phyloP scores from a whole-genome alignment of 495 filamentous ascomycete species.

The Tetracladium marchalianum region DNA sequence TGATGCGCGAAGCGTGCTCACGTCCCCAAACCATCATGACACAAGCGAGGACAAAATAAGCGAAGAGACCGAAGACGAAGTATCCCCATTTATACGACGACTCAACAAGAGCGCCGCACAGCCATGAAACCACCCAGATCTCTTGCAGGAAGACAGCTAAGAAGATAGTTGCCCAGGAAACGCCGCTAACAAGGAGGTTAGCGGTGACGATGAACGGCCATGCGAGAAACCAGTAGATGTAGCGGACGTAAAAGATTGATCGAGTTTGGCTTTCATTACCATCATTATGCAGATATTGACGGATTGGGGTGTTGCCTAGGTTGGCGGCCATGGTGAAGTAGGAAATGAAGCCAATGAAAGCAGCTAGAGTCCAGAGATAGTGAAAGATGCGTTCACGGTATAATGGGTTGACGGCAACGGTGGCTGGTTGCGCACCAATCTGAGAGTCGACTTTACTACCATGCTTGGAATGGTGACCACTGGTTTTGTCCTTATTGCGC shows the following conservation, averaged over 20 bases:
- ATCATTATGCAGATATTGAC: conserved; percentile 35
- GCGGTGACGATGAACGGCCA: conserved; percentile 43
- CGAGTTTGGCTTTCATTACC: conserved; percentile 33
- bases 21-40: conserved; percentile 40
- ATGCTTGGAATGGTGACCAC: background rate
- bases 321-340: conserved; percentile 63
- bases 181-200: conserved; percentile 48
- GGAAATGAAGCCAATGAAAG: conserved; percentile 41
- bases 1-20: conserved; percentile 39
- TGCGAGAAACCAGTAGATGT: conserved; percentile 47
- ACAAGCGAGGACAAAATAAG: conserved; percentile 47
- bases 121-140: conserved; percentile 52
- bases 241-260: conserved; percentile 62
- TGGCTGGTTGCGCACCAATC: background rate
- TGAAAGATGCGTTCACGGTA: conserved; percentile 42
- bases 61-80: conserved; percentile 49
- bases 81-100: conserved; percentile 59
- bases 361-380: conserved; percentile 39
- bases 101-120: conserved; percentile 48
- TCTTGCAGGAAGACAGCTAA: conserved; percentile 44
- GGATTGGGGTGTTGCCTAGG: conserved; percentile 53
- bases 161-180: conserved; percentile 55
- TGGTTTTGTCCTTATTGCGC: too few relatives aligned
- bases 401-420: conserved; percentile 17
- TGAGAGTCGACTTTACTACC: background rate